Evolutionary conservation across 176 grass and related monocot species (phyloP).

Genomic region (sorghum (Sorghum bicolor)): Sorghum_bicolor_NCBIv3 NC_012872.2:60533501-60534000

Average conservation of each 20-base stretch:
- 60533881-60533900: slow-evolving; percentile 4
- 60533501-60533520: not conserved
- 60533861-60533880: no score
- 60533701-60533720: no score
- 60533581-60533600: not conserved
- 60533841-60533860: not conserved
- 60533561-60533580: not conserved
- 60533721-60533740: not conserved
- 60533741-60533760: not conserved
- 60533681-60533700: no score
- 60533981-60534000: slow-evolving; percentile 17
- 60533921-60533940: not conserved
- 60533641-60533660: no score
- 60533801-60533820: no score
- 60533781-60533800: not conserved
- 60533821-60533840: not conserved
- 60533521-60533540: not conserved
- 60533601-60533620: not conserved
- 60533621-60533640: not conserved
- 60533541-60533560: not conserved
- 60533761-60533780: not conserved
- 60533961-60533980: not conserved
- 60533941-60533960: slow-evolving; percentile 34
- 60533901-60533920: slow-evolving; percentile 6
- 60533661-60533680: not conserved